Base-by-base conservation (phyloP, 129 eudicot genomes). In the Solidago caesia region DNA sequence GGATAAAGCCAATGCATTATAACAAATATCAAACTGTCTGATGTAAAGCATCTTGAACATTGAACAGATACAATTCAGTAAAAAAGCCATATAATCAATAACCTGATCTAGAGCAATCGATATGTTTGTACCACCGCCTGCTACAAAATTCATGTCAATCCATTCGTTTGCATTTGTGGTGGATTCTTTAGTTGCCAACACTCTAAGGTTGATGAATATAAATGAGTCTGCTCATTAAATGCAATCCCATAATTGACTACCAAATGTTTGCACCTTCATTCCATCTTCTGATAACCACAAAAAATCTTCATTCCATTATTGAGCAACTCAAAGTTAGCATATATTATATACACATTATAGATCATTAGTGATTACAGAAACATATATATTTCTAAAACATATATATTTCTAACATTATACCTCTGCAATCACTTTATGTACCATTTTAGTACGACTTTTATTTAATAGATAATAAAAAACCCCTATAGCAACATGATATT, bases 111-210 rank as follows among this genome's bases (percentile, higher is more conserved):
- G 42, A 48, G 98, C 87, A 79, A 60, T 84, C 49, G 81, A 76
- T n/a, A 87, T 87, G 80, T 92, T 87, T 75, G 98, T 92, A 63
- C 86, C 95, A 77, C 92, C 96, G 12, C 84, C 81, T 2, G 87
- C 86, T 44, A 87, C 58, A 74, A 87, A 82, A 77, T 86, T 87
- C 44, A 12, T 33, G 69, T 60, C 82, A 45, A 89, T 86, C 98
- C 98, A 92, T 64, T 83, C 73, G 39, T 75, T 82, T 63, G 80
- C 96, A 2, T 86, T 85, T 63, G 70, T 87, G 15, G 89, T 82
- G 26, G 75, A 72, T 72, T 89, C 86, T 15, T 42, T 66, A 26
- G 85, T 87, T 64, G 95, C 98, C 44, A 59, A 70, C 87, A 70
- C 87, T 84, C 88, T 87, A 89, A 27, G 13, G 82, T 66, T 13